These are phyloP conservation scores for Dioscorea dumetorum DNA, from an alignment of 106 monocot genomes.

Conservation along the genomic window DNA sequence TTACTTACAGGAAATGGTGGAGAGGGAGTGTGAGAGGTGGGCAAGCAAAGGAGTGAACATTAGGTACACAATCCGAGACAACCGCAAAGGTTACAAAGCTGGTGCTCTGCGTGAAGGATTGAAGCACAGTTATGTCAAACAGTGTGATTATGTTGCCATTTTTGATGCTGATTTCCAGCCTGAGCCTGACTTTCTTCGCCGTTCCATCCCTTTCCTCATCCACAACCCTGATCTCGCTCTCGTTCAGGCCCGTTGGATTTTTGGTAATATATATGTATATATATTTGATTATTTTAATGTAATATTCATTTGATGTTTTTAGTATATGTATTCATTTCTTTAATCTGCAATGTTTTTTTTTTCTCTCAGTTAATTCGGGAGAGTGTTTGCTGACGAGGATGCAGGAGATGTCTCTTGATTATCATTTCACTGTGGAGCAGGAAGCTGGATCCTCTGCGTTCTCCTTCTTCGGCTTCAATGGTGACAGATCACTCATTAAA, in stretches of 20 bases:
- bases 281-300: too few species aligned
- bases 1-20: constrained; percentile 28
- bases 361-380: constrained; percentile 39
- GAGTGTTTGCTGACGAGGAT: constrained; percentile 50
- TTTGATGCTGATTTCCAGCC: constrained; percentile 60
- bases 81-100: constrained; percentile 47
- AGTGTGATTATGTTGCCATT: constrained; percentile 34
- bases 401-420: constrained; percentile 52
- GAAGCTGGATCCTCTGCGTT: constrained; percentile 35
- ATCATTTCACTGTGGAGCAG: constrained; percentile 41
- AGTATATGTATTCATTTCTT: too few species aligned
- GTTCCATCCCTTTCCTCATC: constrained; percentile 37
- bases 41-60: constrained; percentile 39
- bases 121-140: constrained; percentile 43
- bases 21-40: constrained; percentile 31
- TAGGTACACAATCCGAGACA: constrained; percentile 36
- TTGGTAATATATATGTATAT: constrained; percentile 33
- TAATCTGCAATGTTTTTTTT: too few species aligned
- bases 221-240: constrained; percentile 41
- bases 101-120: constrained; percentile 43
- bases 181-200: constrained; percentile 35
- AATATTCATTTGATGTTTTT: too few species aligned
- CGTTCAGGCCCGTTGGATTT: constrained; percentile 48
- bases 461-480: constrained; percentile 51
- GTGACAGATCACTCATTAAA: constrained; percentile 1